Evolutionary conservation across 805 yeast species (phyloP).

Genomic region (Barnettozyma salicaria): DNA sequence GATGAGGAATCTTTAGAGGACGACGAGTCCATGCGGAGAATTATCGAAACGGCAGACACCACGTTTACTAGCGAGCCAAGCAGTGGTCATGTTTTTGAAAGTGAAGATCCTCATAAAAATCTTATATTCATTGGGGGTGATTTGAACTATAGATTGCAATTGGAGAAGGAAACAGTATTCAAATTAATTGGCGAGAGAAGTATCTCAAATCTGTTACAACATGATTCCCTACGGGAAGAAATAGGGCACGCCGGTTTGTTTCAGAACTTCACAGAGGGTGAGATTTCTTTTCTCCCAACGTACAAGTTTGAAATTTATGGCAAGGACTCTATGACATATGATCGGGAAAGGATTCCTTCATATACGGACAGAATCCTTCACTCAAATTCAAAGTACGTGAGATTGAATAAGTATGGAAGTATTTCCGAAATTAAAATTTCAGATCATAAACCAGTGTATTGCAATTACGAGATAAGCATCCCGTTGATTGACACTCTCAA

Average conservation of each 20-base stretch:
- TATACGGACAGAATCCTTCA: constrained; percentile 54
- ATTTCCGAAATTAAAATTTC: constrained; percentile 29
- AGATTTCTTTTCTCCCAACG: constrained; percentile 47
- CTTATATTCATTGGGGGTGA: constrained; percentile 44
- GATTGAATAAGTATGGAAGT: constrained; percentile 21
- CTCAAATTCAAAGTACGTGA: constrained; percentile 29
- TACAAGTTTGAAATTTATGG: constrained; percentile 35
- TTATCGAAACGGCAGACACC: constrained; percentile 4
- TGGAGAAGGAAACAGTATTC: constrained; percentile 26
- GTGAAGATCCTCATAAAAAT: constrained; percentile 3
- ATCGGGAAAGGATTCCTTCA: constrained; percentile 42
- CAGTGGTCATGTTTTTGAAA: neutral
- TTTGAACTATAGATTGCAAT: constrained; percentile 42
- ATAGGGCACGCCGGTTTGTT: constrained; percentile 27
- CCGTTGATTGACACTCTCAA: constrained; percentile 33
- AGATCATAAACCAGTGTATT: constrained; percentile 52
- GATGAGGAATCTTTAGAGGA: constrained; percentile 14
- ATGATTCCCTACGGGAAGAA: constrained; percentile 39
- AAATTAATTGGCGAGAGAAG: constrained; percentile 28
- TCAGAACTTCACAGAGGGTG: constrained; percentile 41
- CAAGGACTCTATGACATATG: constrained; percentile 20
- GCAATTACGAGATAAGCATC: constrained; percentile 29
- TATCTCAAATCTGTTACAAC: constrained; percentile 31
- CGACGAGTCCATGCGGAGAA: neutral
- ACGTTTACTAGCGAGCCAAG: neutral